phyloP scores from a whole-genome alignment of 2,329 filamentous ascomycete genomes.

The Hypoxylon sp. region DNA sequence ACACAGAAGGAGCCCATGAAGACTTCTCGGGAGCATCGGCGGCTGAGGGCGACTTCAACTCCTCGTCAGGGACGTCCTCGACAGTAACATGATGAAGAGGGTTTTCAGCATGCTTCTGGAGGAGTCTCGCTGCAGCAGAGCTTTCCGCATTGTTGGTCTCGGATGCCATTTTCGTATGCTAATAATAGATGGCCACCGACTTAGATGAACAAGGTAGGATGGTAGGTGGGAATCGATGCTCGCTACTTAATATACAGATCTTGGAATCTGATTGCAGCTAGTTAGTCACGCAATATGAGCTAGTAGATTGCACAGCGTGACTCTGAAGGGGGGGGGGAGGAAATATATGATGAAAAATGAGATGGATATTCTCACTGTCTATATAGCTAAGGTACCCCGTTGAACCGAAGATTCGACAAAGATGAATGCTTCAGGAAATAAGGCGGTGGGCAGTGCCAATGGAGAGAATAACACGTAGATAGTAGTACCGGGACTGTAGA shows the following conservation, averaged over 20 bases:
- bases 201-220: slow-evolving; percentile 34
- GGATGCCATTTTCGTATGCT: slow-evolving; percentile 58
- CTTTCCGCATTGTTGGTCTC: slow-evolving; percentile 58
- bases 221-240: slow-evolving; percentile 28
- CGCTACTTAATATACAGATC: slow-evolving; percentile 31
- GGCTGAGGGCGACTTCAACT: slow-evolving; percentile 71
- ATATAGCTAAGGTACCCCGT: slow-evolving; percentile 24
- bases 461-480: slow-evolving; percentile 47
- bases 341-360: slow-evolving; percentile 7
- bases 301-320: neutral
- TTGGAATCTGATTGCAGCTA: slow-evolving; percentile 15
- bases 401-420: slow-evolving; percentile 41
- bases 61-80: slow-evolving; percentile 86
- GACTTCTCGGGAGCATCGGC: slow-evolving; percentile 59
- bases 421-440: slow-evolving; percentile 32
- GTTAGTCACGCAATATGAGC: slow-evolving; percentile 22
- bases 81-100: slow-evolving; percentile 74
- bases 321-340: too few relatives aligned
- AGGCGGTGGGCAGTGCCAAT: slow-evolving; percentile 30
- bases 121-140: slow-evolving; percentile 72
- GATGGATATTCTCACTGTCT: slow-evolving; percentile 37
- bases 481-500: slow-evolving; percentile 48
- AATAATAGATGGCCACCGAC: slow-evolving; percentile 25
- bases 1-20: slow-evolving; percentile 63
- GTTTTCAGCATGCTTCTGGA: slow-evolving; percentile 70